Percentiles rank a stretch among this genome's conserved stretches.
Evolutionary conservation across 495 filamentous ascomycete genomes (phyloP).

Genomic region (Penicillium pulvis): DNA sequence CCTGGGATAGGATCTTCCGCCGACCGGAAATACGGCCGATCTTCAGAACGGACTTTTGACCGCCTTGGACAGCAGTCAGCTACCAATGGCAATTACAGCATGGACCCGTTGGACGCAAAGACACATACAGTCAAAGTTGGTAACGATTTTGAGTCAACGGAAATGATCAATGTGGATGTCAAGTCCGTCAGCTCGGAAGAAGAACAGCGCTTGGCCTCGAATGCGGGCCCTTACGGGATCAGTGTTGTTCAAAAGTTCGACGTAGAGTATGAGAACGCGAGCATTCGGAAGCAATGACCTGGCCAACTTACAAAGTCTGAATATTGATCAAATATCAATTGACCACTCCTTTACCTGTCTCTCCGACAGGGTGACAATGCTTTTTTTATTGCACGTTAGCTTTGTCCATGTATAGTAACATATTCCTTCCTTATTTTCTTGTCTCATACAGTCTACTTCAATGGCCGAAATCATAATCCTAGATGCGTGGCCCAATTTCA

Average conservation of each 20-base stretch:
- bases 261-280: constrained; percentile 1
- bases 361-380: too few relatives aligned
- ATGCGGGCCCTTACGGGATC: constrained; percentile 9
- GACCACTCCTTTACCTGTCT: too few relatives aligned
- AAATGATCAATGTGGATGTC: neutral
- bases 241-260: constrained; percentile 9
- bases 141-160: neutral
- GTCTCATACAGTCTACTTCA: too few relatives aligned
- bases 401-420: too few relatives aligned
- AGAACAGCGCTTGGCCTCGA: constrained; percentile 1
- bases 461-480: too few relatives aligned
- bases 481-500: too few relatives aligned
- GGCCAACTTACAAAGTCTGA: too few relatives aligned
- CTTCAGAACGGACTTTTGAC: neutral
- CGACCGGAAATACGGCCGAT: constrained; percentile 4
- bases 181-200: neutral
- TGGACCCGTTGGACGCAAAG: neutral
- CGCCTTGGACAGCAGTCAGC: neutral
- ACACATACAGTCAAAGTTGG: neutral
- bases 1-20: constrained; percentile 11
- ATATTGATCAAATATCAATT: too few relatives aligned
- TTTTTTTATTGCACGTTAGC: too few relatives aligned
- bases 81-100: neutral
- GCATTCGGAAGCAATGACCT: neutral
- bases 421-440: too few relatives aligned